phyloP scores from a whole-genome alignment of 495 filamentous ascomycete species.

The Neohortaea acidophila region DNA sequence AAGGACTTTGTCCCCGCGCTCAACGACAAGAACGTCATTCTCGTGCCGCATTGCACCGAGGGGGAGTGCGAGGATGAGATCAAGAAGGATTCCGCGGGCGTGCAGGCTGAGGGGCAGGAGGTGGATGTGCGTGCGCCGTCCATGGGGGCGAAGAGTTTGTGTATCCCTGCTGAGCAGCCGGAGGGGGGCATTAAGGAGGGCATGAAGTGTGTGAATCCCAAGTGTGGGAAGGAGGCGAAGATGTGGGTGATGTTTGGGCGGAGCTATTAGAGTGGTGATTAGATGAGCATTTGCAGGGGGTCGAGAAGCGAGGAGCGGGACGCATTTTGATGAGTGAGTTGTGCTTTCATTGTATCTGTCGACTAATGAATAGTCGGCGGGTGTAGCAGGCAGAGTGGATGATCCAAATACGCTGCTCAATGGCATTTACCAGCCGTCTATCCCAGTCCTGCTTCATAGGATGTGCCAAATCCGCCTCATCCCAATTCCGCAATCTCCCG shows the following conservation, averaged over 20 bases:
- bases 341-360: too few relatives aligned
- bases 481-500: slow-evolving; percentile 52
- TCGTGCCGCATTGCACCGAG: slow-evolving; percentile 72
- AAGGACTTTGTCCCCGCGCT: slow-evolving; percentile 75
- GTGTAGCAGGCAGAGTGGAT: too few relatives aligned
- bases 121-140: slow-evolving; percentile 69
- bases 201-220: slow-evolving; percentile 79
- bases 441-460: too few relatives aligned
- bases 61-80: slow-evolving; percentile 83
- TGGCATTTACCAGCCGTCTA: too few relatives aligned
- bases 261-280: slow-evolving; percentile 27
- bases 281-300: too few relatives aligned
- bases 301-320: too few relatives aligned
- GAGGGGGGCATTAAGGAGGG: slow-evolving; percentile 47
- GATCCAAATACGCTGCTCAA: too few relatives aligned
- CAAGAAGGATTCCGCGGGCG: slow-evolving; percentile 52
- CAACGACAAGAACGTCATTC: slow-evolving; percentile 75
- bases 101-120: slow-evolving; percentile 26
- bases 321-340: too few relatives aligned
- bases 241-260: slow-evolving; percentile 81
- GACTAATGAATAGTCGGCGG: too few relatives aligned
- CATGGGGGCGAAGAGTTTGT: slow-evolving; percentile 96
- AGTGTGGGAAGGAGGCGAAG: slow-evolving; percentile 58
- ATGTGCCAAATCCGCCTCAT: not conserved
- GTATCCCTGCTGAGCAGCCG: slow-evolving; percentile 95